Evolutionary conservation across 2,329 filamentous ascomycete genomes (phyloP), one percentile per base, ranked within the genome.

Genomic region (Beauveria medogensis): DNA sequence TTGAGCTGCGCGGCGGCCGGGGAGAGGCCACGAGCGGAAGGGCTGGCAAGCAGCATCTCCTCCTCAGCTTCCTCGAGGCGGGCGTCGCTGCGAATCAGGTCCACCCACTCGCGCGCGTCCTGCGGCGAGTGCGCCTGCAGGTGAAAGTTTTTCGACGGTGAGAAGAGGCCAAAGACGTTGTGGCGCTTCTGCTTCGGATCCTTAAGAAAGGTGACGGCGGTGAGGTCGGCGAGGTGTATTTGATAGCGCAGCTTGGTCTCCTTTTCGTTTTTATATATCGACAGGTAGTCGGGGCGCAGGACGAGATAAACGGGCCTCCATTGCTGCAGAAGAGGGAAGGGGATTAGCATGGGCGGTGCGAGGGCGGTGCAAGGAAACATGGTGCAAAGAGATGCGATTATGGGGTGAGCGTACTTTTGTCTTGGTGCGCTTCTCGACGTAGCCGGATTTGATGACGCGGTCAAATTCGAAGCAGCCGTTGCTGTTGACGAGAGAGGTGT

Each of bases 391-490:
- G 14, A 16, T 37, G 34, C 34, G 34, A 2, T 37, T 2, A 37
- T 37, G 28, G 44, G 52, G n/a, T 58, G 37, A 41, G 64, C 72
- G 60, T 74, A 92, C 91, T 87, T 95, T 96, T 63, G 93, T 97
- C 79, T 93, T 96, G 68, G 92, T 95, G 67, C 93, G 86, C 75
- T 96, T 96, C 70, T 89, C 83, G 44, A 96, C 86, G 66, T 88
- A 89, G 62, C 93, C 92, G 61, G 88, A 86, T 77, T 96, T 97
- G 73, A 97, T 83, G 60, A 97, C 90, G 55, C 92, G 88, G 74
- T 99, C 94, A 70, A 95, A 96, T 70, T 94, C 92, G 73, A 96
- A 99, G 74, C 91, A 94, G 64, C 94, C 94, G 74, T 96, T 92
- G 74, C 96, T 88, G 71, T 93, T 96, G 65, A 97, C 91, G 5